These are phyloP conservation scores for Guadua angustifolia DNA, from an alignment of 176 grass and related monocot genomes.

Conservation along the genomic window DNA sequence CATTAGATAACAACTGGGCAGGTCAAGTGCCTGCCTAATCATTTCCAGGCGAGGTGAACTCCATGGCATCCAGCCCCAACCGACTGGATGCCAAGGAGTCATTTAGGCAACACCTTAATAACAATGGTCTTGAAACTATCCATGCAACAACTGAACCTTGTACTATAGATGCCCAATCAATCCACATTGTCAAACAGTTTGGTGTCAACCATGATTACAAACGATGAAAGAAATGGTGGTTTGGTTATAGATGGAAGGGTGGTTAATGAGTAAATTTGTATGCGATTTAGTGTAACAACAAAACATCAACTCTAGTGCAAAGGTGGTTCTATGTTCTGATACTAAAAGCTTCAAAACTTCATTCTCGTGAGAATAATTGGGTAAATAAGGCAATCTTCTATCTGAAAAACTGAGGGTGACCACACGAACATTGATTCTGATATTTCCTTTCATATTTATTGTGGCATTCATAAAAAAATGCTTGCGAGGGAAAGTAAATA, in stretches of 20 bases:
- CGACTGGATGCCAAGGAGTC: background rate
- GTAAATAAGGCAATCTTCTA: slow-evolving; percentile 42
- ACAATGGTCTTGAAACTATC: slow-evolving; percentile 18
- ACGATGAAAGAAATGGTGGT: background rate
- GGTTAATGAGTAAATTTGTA: slow-evolving; percentile 4
- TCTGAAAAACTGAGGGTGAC: slow-evolving; percentile 6
- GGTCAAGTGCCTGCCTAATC: slow-evolving; percentile 3
- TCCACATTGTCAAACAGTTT: slow-evolving; percentile 21
- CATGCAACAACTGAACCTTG: slow-evolving; percentile 20
- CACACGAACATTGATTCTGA: slow-evolving; percentile 29
- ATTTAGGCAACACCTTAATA: background rate
- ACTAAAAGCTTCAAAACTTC: slow-evolving; percentile 17
- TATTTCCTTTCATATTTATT: slow-evolving; percentile 31
- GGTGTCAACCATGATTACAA: slow-evolving; percentile 15
- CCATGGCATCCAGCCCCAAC: background rate
- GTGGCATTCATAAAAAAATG: background rate
- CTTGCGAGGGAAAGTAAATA: slow-evolving; percentile 22
- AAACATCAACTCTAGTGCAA: slow-evolving; percentile 12
- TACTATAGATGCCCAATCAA: background rate
- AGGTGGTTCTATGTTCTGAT: background rate
- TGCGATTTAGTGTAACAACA: slow-evolving; percentile 8
- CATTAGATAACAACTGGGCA: background rate
- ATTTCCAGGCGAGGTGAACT: background rate
- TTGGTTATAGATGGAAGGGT: background rate
- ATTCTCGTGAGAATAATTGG: slow-evolving; percentile 19